Evolutionary conservation across 2,329 filamentous ascomycete genomes (phyloP), one percentile per base, ranked within the genome.

Genomic region (Celoporthe dispersa): DNA sequence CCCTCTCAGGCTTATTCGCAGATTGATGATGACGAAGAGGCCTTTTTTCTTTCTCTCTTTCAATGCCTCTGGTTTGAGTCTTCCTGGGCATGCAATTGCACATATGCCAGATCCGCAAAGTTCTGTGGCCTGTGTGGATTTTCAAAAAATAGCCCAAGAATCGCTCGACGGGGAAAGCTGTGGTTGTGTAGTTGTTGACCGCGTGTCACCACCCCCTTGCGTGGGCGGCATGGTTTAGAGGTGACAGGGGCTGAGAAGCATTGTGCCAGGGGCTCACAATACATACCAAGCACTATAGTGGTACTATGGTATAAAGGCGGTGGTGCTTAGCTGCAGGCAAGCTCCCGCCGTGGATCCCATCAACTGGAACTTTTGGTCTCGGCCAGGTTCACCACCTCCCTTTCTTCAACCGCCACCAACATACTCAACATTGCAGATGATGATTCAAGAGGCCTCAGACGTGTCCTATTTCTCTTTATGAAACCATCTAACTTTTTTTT

Each of bases 211-310:
- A 37, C 37, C 31, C 44, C 41, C 62, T 64, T 53, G 62, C 44
- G 14, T 22, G 31, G n/a, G 44, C 41, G 14, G 41, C 37, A 53
- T 33, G 44, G 62, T 53, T 53, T n/a, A 37, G 41, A n/a, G 31
- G 28, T 16, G 62, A 28, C 31, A 41, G 60, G 60, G 35, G 60
- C 37, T 25, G 11, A 33, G 41, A 33, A 35, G 62, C 62, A 64
- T 64, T 64, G 39, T 53, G 57, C 62, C 37, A 14, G 19, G 39
- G 31, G 41, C 33, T 44, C 25, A 64, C 62, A 64, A 64, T 64
- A 48, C n/a, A 31, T 39, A 48, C 44, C 7, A 48, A n/a, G 19
- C 7, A 48, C 44, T 48, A 44, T 48, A 48, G 44, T n/a, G 44
- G 44, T 48, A 48, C 44, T 48, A 48, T 48, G 7, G 44, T 48